Evolutionary conservation across 768 basidiomycete genomes (phyloP).

Genomic region (Rhodocollybia butyracea): DNA sequence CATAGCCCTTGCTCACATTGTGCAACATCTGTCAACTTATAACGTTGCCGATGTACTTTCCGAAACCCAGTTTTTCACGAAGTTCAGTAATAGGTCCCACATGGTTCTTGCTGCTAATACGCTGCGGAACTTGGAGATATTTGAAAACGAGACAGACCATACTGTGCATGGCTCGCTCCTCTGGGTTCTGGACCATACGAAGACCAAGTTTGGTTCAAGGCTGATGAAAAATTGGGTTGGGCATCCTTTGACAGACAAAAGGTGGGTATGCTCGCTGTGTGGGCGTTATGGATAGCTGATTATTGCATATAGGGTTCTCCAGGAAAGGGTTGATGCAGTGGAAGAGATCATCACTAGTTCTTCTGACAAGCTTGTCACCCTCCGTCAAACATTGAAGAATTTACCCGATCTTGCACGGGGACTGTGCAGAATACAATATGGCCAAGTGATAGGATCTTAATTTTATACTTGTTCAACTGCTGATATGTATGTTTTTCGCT

Average conservation of each 20-base stretch:
- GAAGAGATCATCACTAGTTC: conserved; percentile 71
- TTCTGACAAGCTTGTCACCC: conserved; percentile 58
- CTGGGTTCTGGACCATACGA: conserved; percentile 83
- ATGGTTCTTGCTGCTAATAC: conserved; percentile 93
- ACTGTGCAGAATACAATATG: conserved; percentile 85
- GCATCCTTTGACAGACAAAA: conserved; percentile 71
- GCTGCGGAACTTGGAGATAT: conserved; percentile 88
- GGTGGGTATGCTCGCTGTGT: conserved; percentile 34
- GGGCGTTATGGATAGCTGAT: conserved; percentile 1
- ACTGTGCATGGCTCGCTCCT: conserved; percentile 73
- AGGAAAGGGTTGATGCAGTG: conserved; percentile 79
- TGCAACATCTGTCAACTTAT: conserved; percentile 71
- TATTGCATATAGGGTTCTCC: conserved; percentile 49
- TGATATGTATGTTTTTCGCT: not conserved
- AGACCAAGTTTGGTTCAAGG: conserved; percentile 86
- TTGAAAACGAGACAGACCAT: conserved; percentile 83
- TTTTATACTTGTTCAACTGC: not conserved
- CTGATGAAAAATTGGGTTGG: conserved; percentile 85
- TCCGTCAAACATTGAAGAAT: conserved; percentile 67
- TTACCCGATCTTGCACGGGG: conserved; percentile 90
- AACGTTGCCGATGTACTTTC: conserved; percentile 75
- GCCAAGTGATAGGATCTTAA: conserved; percentile 53
- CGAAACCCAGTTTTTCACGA: conserved; percentile 74
- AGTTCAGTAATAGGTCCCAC: conserved; percentile 71
- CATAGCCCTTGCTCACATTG: conserved; percentile 68